Conservation (phyloP, 768 basidiomycete species). For the Mycena crocata region DNA sequence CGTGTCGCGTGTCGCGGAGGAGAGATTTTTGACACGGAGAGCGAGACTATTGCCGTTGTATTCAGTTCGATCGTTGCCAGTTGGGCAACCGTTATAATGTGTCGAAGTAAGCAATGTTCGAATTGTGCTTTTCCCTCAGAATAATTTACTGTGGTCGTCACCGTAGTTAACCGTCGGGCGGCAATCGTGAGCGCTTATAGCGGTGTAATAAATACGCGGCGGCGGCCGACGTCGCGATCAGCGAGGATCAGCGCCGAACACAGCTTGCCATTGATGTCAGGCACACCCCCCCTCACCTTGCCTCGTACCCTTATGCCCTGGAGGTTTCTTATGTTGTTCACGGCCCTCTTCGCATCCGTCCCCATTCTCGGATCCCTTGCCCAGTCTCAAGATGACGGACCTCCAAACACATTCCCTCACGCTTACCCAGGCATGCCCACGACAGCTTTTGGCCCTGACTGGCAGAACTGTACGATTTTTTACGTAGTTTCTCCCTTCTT, state of each 20-base stretch:
- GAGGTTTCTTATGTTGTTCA: conserved; percentile 11
- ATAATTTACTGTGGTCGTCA: too few species aligned
- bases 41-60: conserved; percentile 56
- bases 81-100: conserved; percentile 47
- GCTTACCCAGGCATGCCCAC: conserved; percentile 60
- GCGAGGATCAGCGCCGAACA: not conserved
- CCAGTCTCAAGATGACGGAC: conserved; percentile 20
- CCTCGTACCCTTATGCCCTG: conserved; percentile 9
- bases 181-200: not conserved
- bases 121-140: too few species aligned
- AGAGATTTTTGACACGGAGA: conserved; percentile 54
- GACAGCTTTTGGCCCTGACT: conserved; percentile 62
- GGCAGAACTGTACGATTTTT: conserved; percentile 67
- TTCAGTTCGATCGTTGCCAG: too few species aligned
- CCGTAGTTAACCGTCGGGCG: not conserved
- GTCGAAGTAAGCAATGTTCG: too few species aligned
- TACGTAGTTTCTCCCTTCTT: not conserved
- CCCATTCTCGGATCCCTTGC: not conserved
- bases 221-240: not conserved
- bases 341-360: not conserved
- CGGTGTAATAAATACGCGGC: too few species aligned
- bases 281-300: not conserved
- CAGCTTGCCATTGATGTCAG: not conserved
- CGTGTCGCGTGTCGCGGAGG: conserved; percentile 56
- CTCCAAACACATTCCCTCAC: conserved; percentile 59